A percentile compares a stretch with the other conserved stretches of the same genome.
These are phyloP conservation scores for Krasilnikovozyma curviuscula DNA, from an alignment of 768 basidiomycete genomes.

Conservation along the genomic window DNA sequence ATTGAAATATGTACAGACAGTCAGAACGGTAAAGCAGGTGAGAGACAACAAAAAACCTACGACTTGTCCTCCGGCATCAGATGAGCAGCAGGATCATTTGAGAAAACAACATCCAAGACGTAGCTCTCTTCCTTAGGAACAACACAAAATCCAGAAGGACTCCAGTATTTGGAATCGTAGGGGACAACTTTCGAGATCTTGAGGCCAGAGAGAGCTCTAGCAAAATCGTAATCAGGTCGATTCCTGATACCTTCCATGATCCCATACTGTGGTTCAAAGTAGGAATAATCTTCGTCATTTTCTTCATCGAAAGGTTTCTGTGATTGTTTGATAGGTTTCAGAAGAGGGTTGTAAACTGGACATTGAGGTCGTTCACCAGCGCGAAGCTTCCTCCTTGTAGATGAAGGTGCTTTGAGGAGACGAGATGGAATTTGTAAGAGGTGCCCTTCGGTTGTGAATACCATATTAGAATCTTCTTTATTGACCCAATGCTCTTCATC, in stretches of 20 bases:
- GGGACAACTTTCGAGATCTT: background rate
- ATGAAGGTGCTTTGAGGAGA: no score
- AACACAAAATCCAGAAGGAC: background rate
- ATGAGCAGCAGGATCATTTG: no score
- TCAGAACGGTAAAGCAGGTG: background rate
- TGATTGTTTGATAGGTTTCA: background rate
- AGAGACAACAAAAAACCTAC: background rate
- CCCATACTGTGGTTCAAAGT: background rate
- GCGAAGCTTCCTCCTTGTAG: no score
- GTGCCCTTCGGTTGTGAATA: conserved; percentile 10
- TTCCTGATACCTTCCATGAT: background rate
- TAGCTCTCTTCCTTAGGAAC: conserved; percentile 1
- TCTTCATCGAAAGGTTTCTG: background rate
- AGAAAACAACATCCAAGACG: conserved; percentile 5
- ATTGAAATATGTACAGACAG: background rate
- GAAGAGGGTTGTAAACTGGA: background rate
- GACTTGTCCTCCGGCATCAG: conserved; percentile 1
- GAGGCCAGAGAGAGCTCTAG: background rate
- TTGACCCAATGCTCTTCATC: conserved; percentile 2
- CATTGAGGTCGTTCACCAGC: background rate
- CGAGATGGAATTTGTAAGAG: background rate
- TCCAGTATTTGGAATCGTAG: background rate
- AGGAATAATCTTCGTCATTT: no score
- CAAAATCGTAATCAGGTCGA: conserved; percentile 4
- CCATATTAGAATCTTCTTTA: background rate